Evolutionary conservation across 257 asterid genomes (phyloP), one percentile per base, ranked within the genome.

Genomic region (Nemophila menziesii): DNA sequence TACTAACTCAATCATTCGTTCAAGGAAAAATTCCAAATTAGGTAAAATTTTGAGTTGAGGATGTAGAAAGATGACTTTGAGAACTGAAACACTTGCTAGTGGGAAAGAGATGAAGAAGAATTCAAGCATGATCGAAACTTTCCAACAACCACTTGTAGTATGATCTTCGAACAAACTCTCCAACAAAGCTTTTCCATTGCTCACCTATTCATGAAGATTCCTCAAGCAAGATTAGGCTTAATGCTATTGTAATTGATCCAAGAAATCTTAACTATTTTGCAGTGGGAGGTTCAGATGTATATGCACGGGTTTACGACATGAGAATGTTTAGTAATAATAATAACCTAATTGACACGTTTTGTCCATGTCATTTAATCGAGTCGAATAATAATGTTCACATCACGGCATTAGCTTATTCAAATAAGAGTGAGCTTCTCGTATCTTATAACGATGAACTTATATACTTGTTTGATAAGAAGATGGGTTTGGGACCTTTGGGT

Each of bases 201-300:
- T 56, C 79, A 33, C 38, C 82, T 11, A 43, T 63, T 15, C 24
- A 48, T 29, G 74, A 54, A 64, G 63, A 49, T 47, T 39, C 71
- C 41, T 48, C 78, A 3, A 29, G 47, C 26, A 56, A 67, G 53
- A 34, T 80, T 43, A 71, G 71, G 68, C 56, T 85, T 68, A 80
- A 73, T 65, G 63, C 76, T 42, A 71, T 78, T 33, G 82, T 57
- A 17, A 73, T 80, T 17, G 86, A 84, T 63, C 92, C 92, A 54
- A 68, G 87, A 60, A 80, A 84, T 42, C 93, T 93, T 8, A 76
- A 84, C 45, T 71, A 66, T 48, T 78, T 80, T 49, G 69, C 92
- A 48, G 70, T 65, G 22, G 95, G 87, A 48, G 93, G 95, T 42
- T 63, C 78, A 0, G 95, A 84, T 64, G 69, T 34, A 57, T 80